Evolutionary conservation across 179 eudicot genomes (phyloP), one percentile per base, ranked within the genome.

Genomic region (Patellifolia procumbens): DNA sequence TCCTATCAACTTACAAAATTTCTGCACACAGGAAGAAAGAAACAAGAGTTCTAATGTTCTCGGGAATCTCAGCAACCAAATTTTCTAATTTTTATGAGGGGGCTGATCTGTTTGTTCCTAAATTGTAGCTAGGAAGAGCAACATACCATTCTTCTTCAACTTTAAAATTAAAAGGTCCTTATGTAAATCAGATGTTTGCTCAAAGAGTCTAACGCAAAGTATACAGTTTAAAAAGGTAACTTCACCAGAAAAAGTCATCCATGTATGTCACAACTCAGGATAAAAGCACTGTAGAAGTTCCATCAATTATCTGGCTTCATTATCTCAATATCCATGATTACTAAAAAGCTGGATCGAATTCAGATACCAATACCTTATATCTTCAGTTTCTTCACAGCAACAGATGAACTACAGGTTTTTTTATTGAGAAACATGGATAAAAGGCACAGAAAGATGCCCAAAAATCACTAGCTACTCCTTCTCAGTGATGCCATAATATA

Each of bases 371-470:
- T 32, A 61, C 37, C 34, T 22, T 61, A 46, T 26, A 60, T 42
- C 43, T 35, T 62, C 49, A 22, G 22, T 7, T 72, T 72, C 65
- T 55, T 26, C 75, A 35, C 65, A 43, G 24, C 22, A 67, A 52
- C 70, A 67, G 52, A 52, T 31, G 1, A 12, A 31, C 72, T 34
- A 4, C 43, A 39, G 43, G 8, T 1, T 39, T 39, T 39, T 4
- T 5, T n/a, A 3, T 4, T 10, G 63, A 32, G 46, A 34, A 71
- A n/a, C 19, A 5, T 39, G 19, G 42, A 13, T 29, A 8, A 34
- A 10, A 26, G 65, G 65, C 26, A 26, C 16, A 42, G n/a, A 56
- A 12, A 39, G 35, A 43, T 24, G 26, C 76, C 13, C 39, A 3
- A 56, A 34, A 39, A 72, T 3, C 10, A 58, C 12, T 1, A 7